Conservation (phyloP, 2,329 filamentous ascomycete species). For the Periconia sp. region DNA sequence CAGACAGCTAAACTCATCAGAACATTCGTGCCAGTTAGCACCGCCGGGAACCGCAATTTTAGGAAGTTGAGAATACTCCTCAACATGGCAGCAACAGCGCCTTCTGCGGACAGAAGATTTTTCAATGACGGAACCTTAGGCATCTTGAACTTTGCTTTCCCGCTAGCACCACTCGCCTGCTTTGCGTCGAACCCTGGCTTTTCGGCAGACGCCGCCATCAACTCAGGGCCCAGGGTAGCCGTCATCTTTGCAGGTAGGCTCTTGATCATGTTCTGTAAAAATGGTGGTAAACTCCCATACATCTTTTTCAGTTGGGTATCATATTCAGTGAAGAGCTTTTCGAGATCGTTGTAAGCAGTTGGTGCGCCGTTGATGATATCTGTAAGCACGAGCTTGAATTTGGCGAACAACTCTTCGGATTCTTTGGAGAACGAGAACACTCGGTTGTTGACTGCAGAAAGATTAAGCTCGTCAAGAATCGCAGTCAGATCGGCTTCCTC, state of each 20-base stretch:
- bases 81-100: conserved; percentile 81
- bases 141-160: conserved; percentile 42
- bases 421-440: conserved; percentile 84
- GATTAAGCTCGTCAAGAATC: conserved; percentile 81
- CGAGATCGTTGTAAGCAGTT: conserved; percentile 90
- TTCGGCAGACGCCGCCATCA: conserved; percentile 77
- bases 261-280: conserved; percentile 83
- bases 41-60: conserved; percentile 83
- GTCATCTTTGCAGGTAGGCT: conserved; percentile 82
- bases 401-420: conserved; percentile 75
- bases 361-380: conserved; percentile 91
- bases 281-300: conserved; percentile 69
- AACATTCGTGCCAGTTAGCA: conserved; percentile 82
- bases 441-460: conserved; percentile 80
- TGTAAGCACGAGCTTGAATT: conserved; percentile 88
- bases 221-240: conserved; percentile 72
- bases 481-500: conserved; percentile 73
- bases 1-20: conserved; percentile 88
- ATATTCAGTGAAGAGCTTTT: conserved; percentile 64
- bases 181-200: conserved; percentile 55
- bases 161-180: conserved; percentile 43
- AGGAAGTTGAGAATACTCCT: conserved; percentile 89
- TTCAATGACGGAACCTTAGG: conserved; percentile 74
- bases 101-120: conserved; percentile 80
- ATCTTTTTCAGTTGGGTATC: conserved; percentile 65